Conservation (phyloP, 2,329 filamentous ascomycete species). For the Arthrinium puccinioides region DNA sequence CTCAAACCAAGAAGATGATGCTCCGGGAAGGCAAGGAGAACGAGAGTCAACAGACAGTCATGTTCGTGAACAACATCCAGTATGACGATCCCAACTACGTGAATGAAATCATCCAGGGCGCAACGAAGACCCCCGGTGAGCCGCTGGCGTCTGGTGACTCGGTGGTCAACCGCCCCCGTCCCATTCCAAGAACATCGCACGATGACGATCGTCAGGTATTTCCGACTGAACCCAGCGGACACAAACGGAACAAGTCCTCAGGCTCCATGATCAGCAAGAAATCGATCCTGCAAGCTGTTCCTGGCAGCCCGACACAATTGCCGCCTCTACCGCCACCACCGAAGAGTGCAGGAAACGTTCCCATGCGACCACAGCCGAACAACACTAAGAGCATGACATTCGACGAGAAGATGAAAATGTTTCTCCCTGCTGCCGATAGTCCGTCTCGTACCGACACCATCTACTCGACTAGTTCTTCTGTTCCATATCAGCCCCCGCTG, state of each 20-base stretch:
- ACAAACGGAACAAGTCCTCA: constrained; percentile 42
- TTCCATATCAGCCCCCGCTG: constrained; percentile 36
- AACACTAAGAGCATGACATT: constrained; percentile 52
- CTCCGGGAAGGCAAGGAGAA: constrained; percentile 17
- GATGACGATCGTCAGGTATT: constrained; percentile 41
- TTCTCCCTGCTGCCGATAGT: constrained; percentile 39
- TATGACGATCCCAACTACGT: constrained; percentile 45
- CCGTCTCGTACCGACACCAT: no score
- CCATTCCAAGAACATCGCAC: constrained; percentile 42
- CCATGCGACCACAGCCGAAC: constrained; percentile 36
- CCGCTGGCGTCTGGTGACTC: constrained; percentile 25
- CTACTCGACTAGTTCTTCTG: constrained; percentile 33
- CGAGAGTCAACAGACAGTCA: constrained; percentile 36
- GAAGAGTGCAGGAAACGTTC: constrained; percentile 28
- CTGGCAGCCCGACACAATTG: constrained; percentile 41
- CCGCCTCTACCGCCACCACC: constrained; percentile 44
- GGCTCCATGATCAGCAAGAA: constrained; percentile 37
- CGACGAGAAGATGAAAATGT: constrained; percentile 47
- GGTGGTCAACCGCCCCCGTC: constrained; percentile 47
- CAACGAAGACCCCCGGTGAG: constrained; percentile 20
- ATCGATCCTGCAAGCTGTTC: constrained; percentile 34
- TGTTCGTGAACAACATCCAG: constrained; percentile 49
- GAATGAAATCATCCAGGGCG: constrained; percentile 39
- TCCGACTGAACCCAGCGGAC: constrained; percentile 35
- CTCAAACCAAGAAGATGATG: constrained; percentile 24